These are phyloP conservation scores for Cronartium quercuum DNA, from an alignment of 1,284 basidiomycete species.

Conservation along the genomic window DNA sequence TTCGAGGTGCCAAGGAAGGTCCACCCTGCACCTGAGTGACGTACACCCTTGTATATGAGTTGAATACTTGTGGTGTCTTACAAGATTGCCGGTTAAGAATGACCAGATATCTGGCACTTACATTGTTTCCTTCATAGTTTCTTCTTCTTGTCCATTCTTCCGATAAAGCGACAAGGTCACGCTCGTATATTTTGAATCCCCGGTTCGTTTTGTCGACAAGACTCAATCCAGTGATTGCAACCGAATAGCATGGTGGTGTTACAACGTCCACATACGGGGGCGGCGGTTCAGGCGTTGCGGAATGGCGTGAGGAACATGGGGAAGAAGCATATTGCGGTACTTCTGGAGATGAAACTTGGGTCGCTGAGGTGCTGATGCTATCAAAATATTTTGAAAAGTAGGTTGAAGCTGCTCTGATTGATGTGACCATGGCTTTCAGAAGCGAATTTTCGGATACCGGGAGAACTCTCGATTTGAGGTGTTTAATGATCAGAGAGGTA, in stretches of 20 bases:
- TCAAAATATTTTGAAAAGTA: not conserved
- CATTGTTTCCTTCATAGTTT: not conserved
- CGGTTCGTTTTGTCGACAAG: slow-evolving; percentile 29
- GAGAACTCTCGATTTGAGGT: no score
- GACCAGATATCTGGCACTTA: not conserved
- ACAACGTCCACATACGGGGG: slow-evolving; percentile 13
- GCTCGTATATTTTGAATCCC: slow-evolving; percentile 30
- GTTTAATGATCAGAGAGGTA: no score
- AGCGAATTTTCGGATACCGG: no score
- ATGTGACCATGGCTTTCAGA: not conserved
- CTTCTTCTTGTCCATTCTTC: slow-evolving; percentile 11
- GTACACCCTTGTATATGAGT: not conserved
- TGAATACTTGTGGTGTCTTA: not conserved
- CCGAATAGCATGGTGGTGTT: slow-evolving; percentile 9
- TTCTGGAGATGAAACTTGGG: no score
- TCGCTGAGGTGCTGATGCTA: not conserved
- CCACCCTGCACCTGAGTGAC: slow-evolving; percentile 19
- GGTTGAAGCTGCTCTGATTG: not conserved
- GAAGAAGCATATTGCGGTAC: not conserved
- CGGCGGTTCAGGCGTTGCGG: not conserved
- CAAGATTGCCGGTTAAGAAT: not conserved
- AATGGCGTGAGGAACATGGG: not conserved
- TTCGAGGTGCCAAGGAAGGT: slow-evolving; percentile 20
- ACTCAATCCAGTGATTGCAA: slow-evolving; percentile 5
- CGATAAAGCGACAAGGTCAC: slow-evolving; percentile 17